Percentiles rank a stretch among this genome's conserved stretches.
Conservation (phyloP, 441 rosid genomes). For the Erodium chrysanthum region DNA sequence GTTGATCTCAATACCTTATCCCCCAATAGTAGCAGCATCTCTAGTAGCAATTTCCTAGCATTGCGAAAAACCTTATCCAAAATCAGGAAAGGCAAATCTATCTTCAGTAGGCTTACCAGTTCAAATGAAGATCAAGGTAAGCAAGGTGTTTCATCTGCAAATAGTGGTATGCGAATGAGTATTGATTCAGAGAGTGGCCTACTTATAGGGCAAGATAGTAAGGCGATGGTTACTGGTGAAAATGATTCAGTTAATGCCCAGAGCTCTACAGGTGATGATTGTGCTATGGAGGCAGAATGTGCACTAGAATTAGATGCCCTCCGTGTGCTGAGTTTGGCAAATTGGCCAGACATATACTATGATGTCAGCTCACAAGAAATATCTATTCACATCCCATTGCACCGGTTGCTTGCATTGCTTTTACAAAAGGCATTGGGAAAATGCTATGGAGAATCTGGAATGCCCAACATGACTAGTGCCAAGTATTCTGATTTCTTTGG, state of each 20-base stretch:
- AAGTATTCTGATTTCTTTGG: slow-evolving; percentile 53
- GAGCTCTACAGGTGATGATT: slow-evolving; percentile 29
- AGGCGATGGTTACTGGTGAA: slow-evolving; percentile 24
- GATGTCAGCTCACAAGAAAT: slow-evolving; percentile 80
- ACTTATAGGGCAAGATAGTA: slow-evolving; percentile 27
- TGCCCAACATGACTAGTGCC: slow-evolving; percentile 20
- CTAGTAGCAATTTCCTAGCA: slow-evolving; percentile 39
- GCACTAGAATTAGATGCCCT: slow-evolving; percentile 29
- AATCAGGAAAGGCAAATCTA: slow-evolving; percentile 43
- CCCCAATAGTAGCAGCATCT: slow-evolving; percentile 29
- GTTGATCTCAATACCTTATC: slow-evolving; percentile 28
- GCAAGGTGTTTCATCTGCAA: slow-evolving; percentile 26
- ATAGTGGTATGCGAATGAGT: slow-evolving; percentile 25
- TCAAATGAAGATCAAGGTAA: slow-evolving; percentile 38
- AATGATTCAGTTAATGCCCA: slow-evolving; percentile 21
- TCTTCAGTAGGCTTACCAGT: slow-evolving; percentile 44
- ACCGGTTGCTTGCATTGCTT: slow-evolving; percentile 75
- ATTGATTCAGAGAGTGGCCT: slow-evolving; percentile 35
- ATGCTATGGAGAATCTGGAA: slow-evolving; percentile 53
- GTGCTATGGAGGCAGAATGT: slow-evolving; percentile 32
- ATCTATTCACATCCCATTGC: slow-evolving; percentile 81
- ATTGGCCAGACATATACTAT: slow-evolving; percentile 63
- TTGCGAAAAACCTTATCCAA: slow-evolving; percentile 46
- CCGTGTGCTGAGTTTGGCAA: slow-evolving; percentile 38
- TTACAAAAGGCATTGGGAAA: slow-evolving; percentile 58